These are phyloP conservation scores for Triticum dicoccoides DNA, from an alignment of 176 grass and related monocot species.

Conservation along the genomic window DNA sequence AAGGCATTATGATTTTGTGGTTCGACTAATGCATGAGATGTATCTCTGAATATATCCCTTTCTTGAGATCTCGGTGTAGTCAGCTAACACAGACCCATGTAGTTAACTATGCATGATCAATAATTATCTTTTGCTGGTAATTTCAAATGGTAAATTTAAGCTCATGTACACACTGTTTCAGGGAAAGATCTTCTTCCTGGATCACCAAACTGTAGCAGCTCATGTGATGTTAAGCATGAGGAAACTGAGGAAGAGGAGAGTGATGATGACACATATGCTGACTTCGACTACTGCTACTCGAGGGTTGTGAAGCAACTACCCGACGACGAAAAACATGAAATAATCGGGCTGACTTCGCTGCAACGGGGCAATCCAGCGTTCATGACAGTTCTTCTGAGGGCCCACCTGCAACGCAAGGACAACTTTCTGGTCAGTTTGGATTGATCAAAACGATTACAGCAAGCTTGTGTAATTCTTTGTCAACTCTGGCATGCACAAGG, in stretches of 20 bases:
- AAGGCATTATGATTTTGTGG: neutral
- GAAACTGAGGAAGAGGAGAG: constrained; percentile 14
- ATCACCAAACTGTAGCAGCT: neutral
- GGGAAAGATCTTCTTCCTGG: neutral
- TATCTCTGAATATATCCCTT: neutral
- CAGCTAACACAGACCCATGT: neutral
- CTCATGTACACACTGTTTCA: neutral
- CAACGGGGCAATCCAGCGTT: constrained; percentile 39
- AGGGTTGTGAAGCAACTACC: neutral
- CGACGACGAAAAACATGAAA: neutral
- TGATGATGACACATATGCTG: neutral
- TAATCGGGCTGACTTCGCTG: constrained; percentile 14
- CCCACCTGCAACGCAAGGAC: neutral
- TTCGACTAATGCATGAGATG: neutral
- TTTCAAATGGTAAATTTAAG: neutral
- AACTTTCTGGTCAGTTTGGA: constrained; percentile 30
- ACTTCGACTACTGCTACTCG: constrained; percentile 6
- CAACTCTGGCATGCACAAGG: neutral
- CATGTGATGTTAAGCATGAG: neutral
- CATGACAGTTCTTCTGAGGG: constrained; percentile 24
- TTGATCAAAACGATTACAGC: neutral
- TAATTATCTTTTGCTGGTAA: neutral
- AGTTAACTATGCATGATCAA: neutral
- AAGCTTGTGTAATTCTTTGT: neutral
- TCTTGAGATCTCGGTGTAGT: neutral